Percentiles rank a stretch among this genome's conserved stretches.
These are phyloP conservation scores for Calcarisporium arbuscula DNA, from an alignment of 2,329 filamentous ascomycete genomes.

Conservation along the genomic window DNA sequence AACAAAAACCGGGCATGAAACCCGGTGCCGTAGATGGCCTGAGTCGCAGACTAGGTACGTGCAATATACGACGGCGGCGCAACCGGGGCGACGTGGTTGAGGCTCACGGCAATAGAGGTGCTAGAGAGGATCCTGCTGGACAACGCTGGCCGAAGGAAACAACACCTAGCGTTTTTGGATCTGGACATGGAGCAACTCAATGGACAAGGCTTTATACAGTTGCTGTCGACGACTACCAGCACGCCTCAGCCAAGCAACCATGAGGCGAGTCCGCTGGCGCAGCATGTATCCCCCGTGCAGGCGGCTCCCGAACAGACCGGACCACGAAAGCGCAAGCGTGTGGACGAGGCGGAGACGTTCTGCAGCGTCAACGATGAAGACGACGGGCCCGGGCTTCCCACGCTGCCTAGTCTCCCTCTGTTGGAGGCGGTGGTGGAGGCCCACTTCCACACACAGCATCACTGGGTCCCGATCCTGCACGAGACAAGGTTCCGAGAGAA, in stretches of 20 bases:
- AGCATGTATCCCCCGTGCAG: no score
- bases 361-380: not conserved
- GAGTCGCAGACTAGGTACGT: constrained; percentile 5
- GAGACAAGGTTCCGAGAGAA: constrained; percentile 6
- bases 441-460: constrained; percentile 7
- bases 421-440: constrained; percentile 7
- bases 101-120: constrained; percentile 1
- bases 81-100: no score
- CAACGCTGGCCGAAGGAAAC: constrained; percentile 2
- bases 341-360: not conserved
- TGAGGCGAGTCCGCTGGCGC: no score
- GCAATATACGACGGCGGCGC: no score
- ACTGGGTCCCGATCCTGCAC: constrained; percentile 7
- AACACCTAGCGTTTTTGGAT: constrained; percentile 2
- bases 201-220: not conserved
- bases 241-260: not conserved
- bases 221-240: not conserved
- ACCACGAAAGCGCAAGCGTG: not conserved
- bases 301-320: no score
- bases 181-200: not conserved
- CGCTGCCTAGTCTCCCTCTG: constrained; percentile 1
- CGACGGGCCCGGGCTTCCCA: not conserved
- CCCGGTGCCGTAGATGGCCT: constrained; percentile 7
- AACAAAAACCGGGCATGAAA: constrained; percentile 7
- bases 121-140: constrained; percentile 3